A percentile compares a stretch with the other conserved stretches of the same genome.
Conservation (phyloP, 2,329 filamentous ascomycete species). For the Pyricularia grisea region DNA sequence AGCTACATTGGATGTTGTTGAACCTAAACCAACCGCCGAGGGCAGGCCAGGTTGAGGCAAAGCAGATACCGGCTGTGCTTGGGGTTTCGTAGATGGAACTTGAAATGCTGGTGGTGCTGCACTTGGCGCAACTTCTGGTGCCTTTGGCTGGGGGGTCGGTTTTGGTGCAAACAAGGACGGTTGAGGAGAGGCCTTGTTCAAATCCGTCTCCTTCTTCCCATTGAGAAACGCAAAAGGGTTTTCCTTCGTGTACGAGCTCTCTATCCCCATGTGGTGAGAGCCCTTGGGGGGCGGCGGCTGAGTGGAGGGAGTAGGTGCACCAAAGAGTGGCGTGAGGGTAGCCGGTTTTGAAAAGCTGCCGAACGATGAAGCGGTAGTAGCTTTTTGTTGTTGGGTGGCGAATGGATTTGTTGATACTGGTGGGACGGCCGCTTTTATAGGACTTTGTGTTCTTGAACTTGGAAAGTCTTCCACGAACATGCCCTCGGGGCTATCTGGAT, state of each 20-base stretch:
- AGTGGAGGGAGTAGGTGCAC: background rate
- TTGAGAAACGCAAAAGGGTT: background rate
- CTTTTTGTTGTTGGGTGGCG: background rate
- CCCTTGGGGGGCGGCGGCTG: background rate
- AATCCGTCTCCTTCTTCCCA: background rate
- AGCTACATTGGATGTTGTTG: background rate
- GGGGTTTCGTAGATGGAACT: background rate
- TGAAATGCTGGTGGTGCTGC: background rate
- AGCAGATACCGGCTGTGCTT: background rate
- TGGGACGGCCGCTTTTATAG: background rate
- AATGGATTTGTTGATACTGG: background rate
- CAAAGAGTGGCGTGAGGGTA: background rate
- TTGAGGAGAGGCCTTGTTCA: background rate
- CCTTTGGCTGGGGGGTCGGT: background rate
- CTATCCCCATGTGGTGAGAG: background rate
- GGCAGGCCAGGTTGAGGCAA: background rate
- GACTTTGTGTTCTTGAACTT: background rate
- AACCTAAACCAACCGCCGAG: background rate
- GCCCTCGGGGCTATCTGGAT: constrained; percentile 11
- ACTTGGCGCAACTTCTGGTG: background rate
- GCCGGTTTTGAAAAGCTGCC: background rate
- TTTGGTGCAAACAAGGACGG: background rate
- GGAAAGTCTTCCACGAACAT: constrained; percentile 16
- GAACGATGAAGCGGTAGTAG: background rate
- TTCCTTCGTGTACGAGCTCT: background rate